These are phyloP conservation scores for Barnettozyma populi DNA, from an alignment of 805 yeast genomes.

Conservation along the genomic window DNA sequence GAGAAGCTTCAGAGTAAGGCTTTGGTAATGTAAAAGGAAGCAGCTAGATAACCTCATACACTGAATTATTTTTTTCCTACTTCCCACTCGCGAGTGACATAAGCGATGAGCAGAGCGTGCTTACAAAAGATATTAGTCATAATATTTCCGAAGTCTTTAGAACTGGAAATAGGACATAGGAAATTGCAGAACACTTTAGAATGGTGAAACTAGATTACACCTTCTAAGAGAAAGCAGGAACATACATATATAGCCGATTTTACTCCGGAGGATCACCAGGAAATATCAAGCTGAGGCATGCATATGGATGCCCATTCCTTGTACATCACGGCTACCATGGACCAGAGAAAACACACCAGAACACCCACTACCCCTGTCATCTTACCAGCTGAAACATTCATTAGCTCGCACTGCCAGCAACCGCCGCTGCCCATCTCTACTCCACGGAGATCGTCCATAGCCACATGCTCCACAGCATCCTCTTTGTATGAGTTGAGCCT, in stretches of 20 bases:
- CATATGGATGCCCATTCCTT: background rate
- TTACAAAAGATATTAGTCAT: no score
- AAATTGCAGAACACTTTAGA: no score
- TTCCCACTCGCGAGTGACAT: background rate
- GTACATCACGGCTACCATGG: background rate
- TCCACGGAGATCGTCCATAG: slow-evolving; percentile 6
- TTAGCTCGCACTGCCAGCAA: background rate
- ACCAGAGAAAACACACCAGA: background rate
- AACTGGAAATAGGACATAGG: no score
- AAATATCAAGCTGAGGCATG: background rate
- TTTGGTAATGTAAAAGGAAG: no score
- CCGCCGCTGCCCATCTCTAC: slow-evolving; percentile 1
- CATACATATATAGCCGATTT: no score
- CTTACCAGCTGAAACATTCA: background rate
- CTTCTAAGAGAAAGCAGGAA: no score
- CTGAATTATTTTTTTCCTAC: background rate
- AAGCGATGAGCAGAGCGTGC: slow-evolving; percentile 2
- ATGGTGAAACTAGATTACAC: no score
- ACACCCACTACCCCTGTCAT: slow-evolving; percentile 4
- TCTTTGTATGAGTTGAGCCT: slow-evolving; percentile 9
- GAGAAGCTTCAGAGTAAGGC: background rate
- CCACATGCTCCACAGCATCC: slow-evolving; percentile 8
- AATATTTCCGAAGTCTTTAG: no score
- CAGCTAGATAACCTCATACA: no score
- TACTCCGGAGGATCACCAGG: no score